phyloP scores from a whole-genome alignment of 2,329 filamentous ascomycete species.

The Nothomitra cinnamomea region DNA sequence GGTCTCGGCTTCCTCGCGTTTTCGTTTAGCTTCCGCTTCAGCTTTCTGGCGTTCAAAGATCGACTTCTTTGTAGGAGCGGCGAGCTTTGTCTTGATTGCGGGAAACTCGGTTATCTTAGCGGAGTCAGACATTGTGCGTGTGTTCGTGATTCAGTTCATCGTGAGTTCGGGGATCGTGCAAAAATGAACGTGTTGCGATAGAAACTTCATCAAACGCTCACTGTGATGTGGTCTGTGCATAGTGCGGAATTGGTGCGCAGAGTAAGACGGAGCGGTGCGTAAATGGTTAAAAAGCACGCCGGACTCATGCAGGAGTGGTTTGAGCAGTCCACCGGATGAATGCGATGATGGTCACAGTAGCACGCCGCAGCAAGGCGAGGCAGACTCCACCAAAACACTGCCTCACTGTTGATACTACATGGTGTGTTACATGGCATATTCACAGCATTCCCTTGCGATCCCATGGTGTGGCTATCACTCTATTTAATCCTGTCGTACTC shows the following conservation, averaged over 20 bases:
- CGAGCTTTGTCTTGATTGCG: conserved; percentile 58
- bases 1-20: conserved; percentile 71
- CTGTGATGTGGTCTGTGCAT: too few relatives aligned
- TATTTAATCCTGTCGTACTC: neutral
- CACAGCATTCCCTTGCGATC: neutral
- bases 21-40: conserved; percentile 75
- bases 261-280: too few relatives aligned
- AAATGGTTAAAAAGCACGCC: too few relatives aligned
- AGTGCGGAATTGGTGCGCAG: too few relatives aligned
- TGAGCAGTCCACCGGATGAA: too few relatives aligned
- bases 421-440: neutral
- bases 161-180: neutral
- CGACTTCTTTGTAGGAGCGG: conserved; percentile 67
- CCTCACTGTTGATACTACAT: neutral
- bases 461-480: neutral
- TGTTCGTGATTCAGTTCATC: neutral
- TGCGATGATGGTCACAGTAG: neutral
- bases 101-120: conserved; percentile 36
- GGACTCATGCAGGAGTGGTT: too few relatives aligned
- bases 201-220: too few relatives aligned
- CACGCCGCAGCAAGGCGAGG: neutral
- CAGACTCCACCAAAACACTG: too few relatives aligned
- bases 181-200: too few relatives aligned
- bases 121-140: neutral
- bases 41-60: conserved; percentile 78